Base-by-base conservation (phyloP, 176 grass and related monocot species). In the Pontederia crassipes region DNA sequence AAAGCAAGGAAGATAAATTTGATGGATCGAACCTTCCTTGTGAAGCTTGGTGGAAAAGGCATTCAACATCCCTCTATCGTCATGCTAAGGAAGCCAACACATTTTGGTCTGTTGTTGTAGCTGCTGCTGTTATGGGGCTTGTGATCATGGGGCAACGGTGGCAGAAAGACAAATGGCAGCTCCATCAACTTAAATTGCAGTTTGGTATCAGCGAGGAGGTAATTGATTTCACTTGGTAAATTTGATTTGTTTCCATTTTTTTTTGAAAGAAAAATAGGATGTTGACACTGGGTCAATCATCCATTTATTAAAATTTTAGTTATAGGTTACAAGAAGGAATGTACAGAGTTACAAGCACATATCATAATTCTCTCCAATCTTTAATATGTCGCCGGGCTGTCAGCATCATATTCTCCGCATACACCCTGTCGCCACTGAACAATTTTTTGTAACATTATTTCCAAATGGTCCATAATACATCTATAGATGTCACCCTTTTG, bases 31-130 rank as follows among this genome's bases (percentile, higher is more conserved):
- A 48, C 16, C 35, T 55, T 69, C 35, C 66, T 57, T 69, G 35
- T 53, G 50, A 69, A 69, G 66, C 66, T 16, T 97, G 92, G 87
- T 68, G 83, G 67, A 97, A 88, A 70, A 88, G 78, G 74, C 81
- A 75, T 71, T 83, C 75, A 63, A 64, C 67, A 54, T 93, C 84
- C 58, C 35, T 93, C 47, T 98, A 89, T 76, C 74, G 58, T 59
- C 94, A 93, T 18, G 88, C 80, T 1, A 98, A 86, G 49, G 94
- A 83, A 32, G 79, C 85, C 8, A 89, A 81, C 54, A 52, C 82
- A 68, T 76, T 92, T 69, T 98, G 94, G 94, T 77, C 82, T 57
- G 85, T 86, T n/a, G 76, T 89, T 45, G 84, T 98, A 49, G 79
- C 79, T 50, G 77, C 88, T 55, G 84, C 88, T 18, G 46, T 98